Percentiles rank a stretch among this genome's conserved stretches.
Evolutionary conservation across 2,329 filamentous ascomycete genomes (phyloP).

Genomic region (Didymella glomerata): DNA sequence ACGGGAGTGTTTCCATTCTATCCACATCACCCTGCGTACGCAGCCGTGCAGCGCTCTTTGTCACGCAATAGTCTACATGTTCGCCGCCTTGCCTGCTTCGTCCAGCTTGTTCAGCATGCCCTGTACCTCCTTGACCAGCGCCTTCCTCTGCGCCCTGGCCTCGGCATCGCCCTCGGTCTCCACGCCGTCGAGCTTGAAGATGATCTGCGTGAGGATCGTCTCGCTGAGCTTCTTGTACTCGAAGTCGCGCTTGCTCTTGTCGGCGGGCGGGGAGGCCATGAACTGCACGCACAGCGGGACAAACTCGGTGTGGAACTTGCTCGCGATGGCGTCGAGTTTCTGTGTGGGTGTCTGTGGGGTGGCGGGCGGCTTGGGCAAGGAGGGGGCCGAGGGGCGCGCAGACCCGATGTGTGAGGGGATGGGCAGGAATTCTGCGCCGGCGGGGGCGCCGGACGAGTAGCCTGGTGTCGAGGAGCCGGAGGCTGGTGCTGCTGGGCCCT

Average conservation of each 20-base stretch:
- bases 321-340: constrained; percentile 72
- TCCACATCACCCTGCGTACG: no score
- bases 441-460: constrained; percentile 37
- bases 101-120: constrained; percentile 72
- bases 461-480: constrained; percentile 55
- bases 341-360: constrained; percentile 54
- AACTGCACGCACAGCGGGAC: constrained; percentile 72
- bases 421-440: constrained; percentile 50
- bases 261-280: constrained; percentile 66
- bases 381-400: constrained; percentile 46
- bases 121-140: constrained; percentile 76
- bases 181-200: constrained; percentile 79
- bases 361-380: constrained; percentile 48
- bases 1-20: no score
- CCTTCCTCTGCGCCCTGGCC: constrained; percentile 72
- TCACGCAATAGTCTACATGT: not conserved
- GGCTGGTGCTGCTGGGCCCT: constrained; percentile 49
- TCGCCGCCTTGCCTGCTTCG: constrained; percentile 43
- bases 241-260: constrained; percentile 70
- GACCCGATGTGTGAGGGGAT: constrained; percentile 47
- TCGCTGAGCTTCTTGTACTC: constrained; percentile 80
- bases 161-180: constrained; percentile 75
- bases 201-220: constrained; percentile 76
- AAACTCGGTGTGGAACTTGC: constrained; percentile 70
- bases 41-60: no score